phyloP scores from a whole-genome alignment of 176 grass and related monocot species.

The sorghum (Sorghum bicolor) region Sorghum_bicolor_NCBIv3 NC_012871.2:61731001-61731500 shows the following conservation, averaged over 20 bases:
- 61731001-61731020: background rate
- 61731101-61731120: background rate
- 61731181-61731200: background rate
- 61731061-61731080: background rate
- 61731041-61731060: background rate
- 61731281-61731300: background rate
- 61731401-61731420: background rate
- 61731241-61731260: background rate
- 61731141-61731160: background rate
- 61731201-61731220: background rate
- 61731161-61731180: background rate
- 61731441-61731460: background rate
- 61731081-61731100: background rate
- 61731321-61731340: background rate
- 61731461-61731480: background rate
- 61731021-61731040: background rate
- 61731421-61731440: too few species aligned
- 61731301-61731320: background rate
- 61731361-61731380: background rate
- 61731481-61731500: constrained; percentile 57
- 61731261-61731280: background rate
- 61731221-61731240: background rate
- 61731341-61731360: background rate
- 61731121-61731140: background rate
- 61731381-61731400: background rate